Evolutionary conservation across 768 basidiomycete species (phyloP).

Genomic region (Guyanaporus albipodus): DNA sequence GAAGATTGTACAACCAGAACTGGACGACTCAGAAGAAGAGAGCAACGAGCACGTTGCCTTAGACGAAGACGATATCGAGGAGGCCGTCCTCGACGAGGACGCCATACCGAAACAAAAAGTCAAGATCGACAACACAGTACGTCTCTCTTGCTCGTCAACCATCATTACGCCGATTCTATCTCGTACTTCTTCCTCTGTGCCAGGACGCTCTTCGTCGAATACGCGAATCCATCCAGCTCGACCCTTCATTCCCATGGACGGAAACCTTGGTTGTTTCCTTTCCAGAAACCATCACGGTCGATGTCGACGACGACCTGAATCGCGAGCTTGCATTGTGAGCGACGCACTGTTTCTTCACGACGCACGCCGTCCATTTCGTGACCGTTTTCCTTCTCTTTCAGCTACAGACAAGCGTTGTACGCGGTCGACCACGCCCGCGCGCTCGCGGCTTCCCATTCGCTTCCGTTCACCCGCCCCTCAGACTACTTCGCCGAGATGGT

Average conservation of each 20-base stretch:
- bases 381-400: slow-evolving; percentile 36
- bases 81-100: slow-evolving; percentile 68
- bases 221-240: slow-evolving; percentile 70
- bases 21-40: slow-evolving; percentile 24
- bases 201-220: slow-evolving; percentile 80
- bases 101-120: slow-evolving; percentile 72
- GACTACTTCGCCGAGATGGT: slow-evolving; percentile 99
- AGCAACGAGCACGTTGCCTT: slow-evolving; percentile 47
- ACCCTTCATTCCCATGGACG: slow-evolving; percentile 75
- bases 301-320: slow-evolving; percentile 85
- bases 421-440: slow-evolving; percentile 69
- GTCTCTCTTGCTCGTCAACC: slow-evolving; percentile 21
- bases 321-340: slow-evolving; percentile 94
- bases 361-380: not conserved
- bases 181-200: not conserved
- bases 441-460: slow-evolving; percentile 72
- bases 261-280: slow-evolving; percentile 74
- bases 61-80: slow-evolving; percentile 75
- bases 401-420: slow-evolving; percentile 94
- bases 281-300: slow-evolving; percentile 68
- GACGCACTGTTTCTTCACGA: not conserved
- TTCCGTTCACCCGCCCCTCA: slow-evolving; percentile 85
- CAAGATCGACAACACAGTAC: slow-evolving; percentile 69
- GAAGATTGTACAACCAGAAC: slow-evolving; percentile 6
- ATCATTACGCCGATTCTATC: not conserved